phyloP scores from a whole-genome alignment of 768 basidiomycete genomes.

The Hypholoma sublateritium region DNA sequence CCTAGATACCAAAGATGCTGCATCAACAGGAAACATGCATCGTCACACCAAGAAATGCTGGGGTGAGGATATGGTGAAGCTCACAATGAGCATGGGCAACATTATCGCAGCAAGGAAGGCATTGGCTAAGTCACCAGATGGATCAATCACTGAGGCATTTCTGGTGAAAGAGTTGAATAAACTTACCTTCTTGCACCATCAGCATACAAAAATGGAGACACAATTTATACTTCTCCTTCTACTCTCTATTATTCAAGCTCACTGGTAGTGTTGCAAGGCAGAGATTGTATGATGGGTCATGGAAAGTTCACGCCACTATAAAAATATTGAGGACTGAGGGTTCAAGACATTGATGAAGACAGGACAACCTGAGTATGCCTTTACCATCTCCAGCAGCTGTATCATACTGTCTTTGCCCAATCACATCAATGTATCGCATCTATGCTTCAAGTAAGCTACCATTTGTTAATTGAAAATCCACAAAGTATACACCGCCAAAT shows the following conservation, averaged over 20 bases:
- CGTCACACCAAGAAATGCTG: constrained; percentile 28
- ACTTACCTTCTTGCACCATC: constrained; percentile 16
- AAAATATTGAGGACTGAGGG: constrained; percentile 28
- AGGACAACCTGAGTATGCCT: constrained; percentile 28
- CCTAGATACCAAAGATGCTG: constrained; percentile 12
- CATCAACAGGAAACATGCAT: constrained; percentile 23
- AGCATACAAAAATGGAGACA: constrained; percentile 15
- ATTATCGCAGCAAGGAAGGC: not conserved
- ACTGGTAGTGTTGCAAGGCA: constrained; percentile 12
- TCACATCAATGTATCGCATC: constrained; percentile 20
- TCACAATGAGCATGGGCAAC: constrained; percentile 4
- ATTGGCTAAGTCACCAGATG: constrained; percentile 1
- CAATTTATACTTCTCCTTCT: not conserved
- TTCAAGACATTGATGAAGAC: constrained; percentile 33
- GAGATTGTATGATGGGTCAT: constrained; percentile 34
- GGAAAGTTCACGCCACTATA: constrained; percentile 29
- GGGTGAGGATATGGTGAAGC: constrained; percentile 21
- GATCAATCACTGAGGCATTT: constrained; percentile 4
- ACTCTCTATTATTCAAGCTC: not conserved
- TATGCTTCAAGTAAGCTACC: constrained; percentile 22
- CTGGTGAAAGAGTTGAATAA: constrained; percentile 6
- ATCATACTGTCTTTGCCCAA: constrained; percentile 13
- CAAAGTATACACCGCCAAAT: not conserved
- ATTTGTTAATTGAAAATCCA: not conserved
- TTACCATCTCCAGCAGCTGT: constrained; percentile 32